Conservation (phyloP, 2,329 filamentous ascomycete species). For the Talaromyces funiculosus region DNA sequence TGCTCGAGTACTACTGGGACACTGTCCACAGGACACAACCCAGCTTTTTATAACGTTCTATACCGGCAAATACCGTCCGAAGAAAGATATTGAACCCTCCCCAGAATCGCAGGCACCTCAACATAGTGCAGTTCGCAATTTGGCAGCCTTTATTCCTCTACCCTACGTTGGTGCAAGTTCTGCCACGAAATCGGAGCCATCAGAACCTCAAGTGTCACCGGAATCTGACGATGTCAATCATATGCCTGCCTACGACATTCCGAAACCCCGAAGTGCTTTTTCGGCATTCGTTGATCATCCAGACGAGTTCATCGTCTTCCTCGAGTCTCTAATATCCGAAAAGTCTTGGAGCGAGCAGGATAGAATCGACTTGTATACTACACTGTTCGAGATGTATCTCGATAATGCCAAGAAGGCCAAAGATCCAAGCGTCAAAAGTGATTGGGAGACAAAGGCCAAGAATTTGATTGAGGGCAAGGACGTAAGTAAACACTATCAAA, state of each 20-base stretch:
- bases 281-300: constrained; percentile 95
- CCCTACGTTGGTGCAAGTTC: constrained; percentile 72
- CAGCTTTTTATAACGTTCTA: constrained; percentile 93
- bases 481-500: constrained; percentile 34
- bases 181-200: constrained; percentile 28
- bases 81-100: constrained; percentile 56
- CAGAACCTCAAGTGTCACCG: constrained; percentile 23
- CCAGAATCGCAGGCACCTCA: constrained; percentile 45
- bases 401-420: constrained; percentile 76
- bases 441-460: constrained; percentile 90
- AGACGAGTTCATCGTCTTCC: constrained; percentile 82
- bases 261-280: constrained; percentile 82
- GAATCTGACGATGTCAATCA: constrained; percentile 31
- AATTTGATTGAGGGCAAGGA: constrained; percentile 75
- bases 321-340: constrained; percentile 79
- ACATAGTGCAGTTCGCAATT: constrained; percentile 74
- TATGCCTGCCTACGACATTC: constrained; percentile 63
- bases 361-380: constrained; percentile 83
- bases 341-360: constrained; percentile 66
- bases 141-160: constrained; percentile 75
- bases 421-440: constrained; percentile 58
- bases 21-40: constrained; percentile 77
- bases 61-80: constrained; percentile 71
- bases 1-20: constrained; percentile 79
- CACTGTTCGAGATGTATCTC: constrained; percentile 96